Base-by-base conservation (phyloP, 495 filamentous ascomycete genomes). In the Evansstolkia leycettana region DNA sequence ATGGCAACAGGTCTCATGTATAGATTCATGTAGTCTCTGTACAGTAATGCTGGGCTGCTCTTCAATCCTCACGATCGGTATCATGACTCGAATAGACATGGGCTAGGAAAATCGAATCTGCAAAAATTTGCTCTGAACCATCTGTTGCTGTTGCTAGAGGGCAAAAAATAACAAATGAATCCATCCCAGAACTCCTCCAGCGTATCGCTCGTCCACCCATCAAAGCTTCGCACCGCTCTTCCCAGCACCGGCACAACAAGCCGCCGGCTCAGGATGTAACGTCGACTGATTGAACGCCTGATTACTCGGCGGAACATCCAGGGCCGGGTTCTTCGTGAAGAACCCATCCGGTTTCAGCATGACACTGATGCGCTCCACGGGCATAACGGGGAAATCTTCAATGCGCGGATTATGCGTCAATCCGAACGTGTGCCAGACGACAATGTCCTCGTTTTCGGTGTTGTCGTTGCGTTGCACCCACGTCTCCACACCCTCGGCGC, bases 261-360 rank as follows among this genome's bases (percentile, higher is more conserved):
- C 33, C 17, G 47, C 31, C 11, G 56, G 40, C 43, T 62, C 60
- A 8, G 58, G 54, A 31, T 62, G 58, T 48, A 49, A 28, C 9
- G 52, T 57, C 8, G 57, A 62, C 43, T 55, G 36, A 42, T 64
- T 64, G 19, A 62, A 61, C 4, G 47, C 32, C 47, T 65, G 61
- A 7, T 19, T 38, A 1, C 54, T 60, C 5, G 49, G 48, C 1
- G 62, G 72, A 9, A 85, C 82, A 58, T 85, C 81, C 28, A 84
- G 38, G 6, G 78, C 77, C 0, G 81, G 82, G 45, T 86, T 87
- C 60, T 65, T 67, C 6, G 73, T 72, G 57, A 87, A 87, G 64
- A 87, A 86, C 7, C 80, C 78, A 34, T 70, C 71, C 6, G 80
- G 80, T 54, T 77, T 76, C 36, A 87, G 78, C 75, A 50, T 72